A percentile compares a stretch with the other conserved stretches of the same genome.
phyloP scores from a whole-genome alignment of 441 rosid species.

The Jatropha multifida region DNA sequence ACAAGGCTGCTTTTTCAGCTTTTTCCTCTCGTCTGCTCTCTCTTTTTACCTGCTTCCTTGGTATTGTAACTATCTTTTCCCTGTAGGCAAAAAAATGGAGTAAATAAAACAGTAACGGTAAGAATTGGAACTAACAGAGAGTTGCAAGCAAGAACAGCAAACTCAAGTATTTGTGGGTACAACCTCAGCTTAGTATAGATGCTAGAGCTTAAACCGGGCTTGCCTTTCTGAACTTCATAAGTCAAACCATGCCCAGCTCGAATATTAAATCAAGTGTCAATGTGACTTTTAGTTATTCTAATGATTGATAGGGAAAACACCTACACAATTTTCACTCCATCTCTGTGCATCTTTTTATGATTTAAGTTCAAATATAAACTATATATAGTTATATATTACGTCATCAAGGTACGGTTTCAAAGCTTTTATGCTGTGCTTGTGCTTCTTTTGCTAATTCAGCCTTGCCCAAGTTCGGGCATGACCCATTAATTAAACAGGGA shows the following conservation, averaged over 20 bases:
- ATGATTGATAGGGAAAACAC: not conserved
- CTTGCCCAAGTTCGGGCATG: not conserved
- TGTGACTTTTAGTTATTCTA: not conserved
- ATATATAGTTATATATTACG: not conserved
- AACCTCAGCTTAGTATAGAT: not conserved
- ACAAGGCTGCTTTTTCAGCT: constrained; percentile 68
- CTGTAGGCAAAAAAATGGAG: constrained; percentile 26
- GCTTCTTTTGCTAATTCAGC: not conserved
- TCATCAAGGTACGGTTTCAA: not conserved
- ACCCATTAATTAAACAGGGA: not conserved
- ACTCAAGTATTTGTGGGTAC: not conserved
- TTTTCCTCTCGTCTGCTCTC: constrained; percentile 76
- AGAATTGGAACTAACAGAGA: not conserved
- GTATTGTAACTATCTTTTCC: constrained; percentile 62
- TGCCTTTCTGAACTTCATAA: not conserved
- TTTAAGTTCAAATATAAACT: not conserved
- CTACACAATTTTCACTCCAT: not conserved
- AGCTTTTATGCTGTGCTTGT: not conserved
- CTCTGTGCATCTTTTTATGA: not conserved
- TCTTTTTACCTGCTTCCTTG: constrained; percentile 62
- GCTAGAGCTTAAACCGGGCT: not conserved
- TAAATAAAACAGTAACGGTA: not conserved
- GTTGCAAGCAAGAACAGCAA: constrained; percentile 1
- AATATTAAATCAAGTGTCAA: not conserved
- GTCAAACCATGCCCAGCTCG: not conserved